These are phyloP conservation scores for Eragrostis tef DNA, from an alignment of 202 grass and related monocot species.

Conservation along the genomic window DNA sequence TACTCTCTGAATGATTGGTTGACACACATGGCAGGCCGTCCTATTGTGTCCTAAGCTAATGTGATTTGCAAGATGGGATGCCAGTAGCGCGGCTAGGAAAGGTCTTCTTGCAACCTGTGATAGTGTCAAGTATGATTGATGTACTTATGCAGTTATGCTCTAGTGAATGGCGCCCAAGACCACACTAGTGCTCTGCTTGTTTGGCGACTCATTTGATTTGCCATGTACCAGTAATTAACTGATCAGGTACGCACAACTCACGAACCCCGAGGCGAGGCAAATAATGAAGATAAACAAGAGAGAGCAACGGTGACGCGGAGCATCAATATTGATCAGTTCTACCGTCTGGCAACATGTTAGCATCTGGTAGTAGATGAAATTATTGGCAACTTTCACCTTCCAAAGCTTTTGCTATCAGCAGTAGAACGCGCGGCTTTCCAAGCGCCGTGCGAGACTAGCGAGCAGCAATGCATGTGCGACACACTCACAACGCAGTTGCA, in stretches of 20 bases:
- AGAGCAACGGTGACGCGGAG: no score
- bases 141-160: neutral
- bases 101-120: constrained; percentile 30
- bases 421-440: constrained; percentile 31
- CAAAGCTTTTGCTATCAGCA: constrained; percentile 26
- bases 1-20: constrained; percentile 22
- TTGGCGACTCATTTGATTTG: neutral
- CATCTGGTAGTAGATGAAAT: constrained; percentile 24
- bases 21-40: constrained; percentile 24
- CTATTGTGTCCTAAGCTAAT: constrained; percentile 37
- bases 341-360: neutral
- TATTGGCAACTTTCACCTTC: constrained; percentile 40
- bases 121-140: neutral
- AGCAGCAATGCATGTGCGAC: constrained; percentile 37
- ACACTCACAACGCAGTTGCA: constrained; percentile 13
- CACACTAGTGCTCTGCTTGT: neutral
- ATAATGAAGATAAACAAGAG: neutral
- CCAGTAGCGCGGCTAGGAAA: constrained; percentile 55
- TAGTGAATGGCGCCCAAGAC: neutral
- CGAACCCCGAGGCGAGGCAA: neutral
- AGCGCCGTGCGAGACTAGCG: neutral
- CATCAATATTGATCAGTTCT: neutral
- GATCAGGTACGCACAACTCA: neutral
- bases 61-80: neutral
- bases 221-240: neutral